Base-by-base conservation (phyloP, 169 alveolate genomes). In the Plasmodium adleri region DNA sequence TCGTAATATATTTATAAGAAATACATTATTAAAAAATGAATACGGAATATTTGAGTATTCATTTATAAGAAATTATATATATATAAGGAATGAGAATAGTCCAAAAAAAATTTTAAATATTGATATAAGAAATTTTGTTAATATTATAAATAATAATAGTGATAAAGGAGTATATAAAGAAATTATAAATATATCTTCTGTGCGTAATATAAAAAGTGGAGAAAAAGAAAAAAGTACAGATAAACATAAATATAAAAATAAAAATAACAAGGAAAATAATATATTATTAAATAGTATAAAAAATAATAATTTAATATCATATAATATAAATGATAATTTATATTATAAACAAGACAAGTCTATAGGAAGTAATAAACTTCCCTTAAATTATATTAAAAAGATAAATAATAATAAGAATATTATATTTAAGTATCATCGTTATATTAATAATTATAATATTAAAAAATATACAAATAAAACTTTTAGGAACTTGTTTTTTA, bases 61-160 rank as follows among this genome's bases (percentile, higher is more conserved):
- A 76, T 39, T 39, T 58, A 64, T 76, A 28, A 47, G 89, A 62
- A 76, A 76, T 47, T 66, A 32, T 76, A 63, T 58, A 63, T 76
- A 49, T n/a, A 56, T 76, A 76, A 72, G 62, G 22, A 76, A 68
- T 49, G 22, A 47, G n/a, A 47, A 71, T 20, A 52, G 22, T 52
- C 47, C 9, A 39, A 5, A 39, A 52, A 52, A 12, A 0, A 0
- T 52, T 52, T 52, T 52, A 52, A 12, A n/a, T n/a, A 52, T 52
- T 10, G 62, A 12, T 15, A 52, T n/a, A 52, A n/a, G 22, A 52
- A 15, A 52, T 52, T 52, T n/a, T 52, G 62, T 52, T 52, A 52
- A n/a, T 52, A 15, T 52, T 5, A 39, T 39, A 5, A 39, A 39
- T 39, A 39, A 39, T 39, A 5, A 6, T 39, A 39, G 47, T 39